A percentile compares a stretch with the other conserved stretches of the same genome.
phyloP scores from a whole-genome alignment of 1,139 yeast species.

The Candida buenavistaensis region DNA sequence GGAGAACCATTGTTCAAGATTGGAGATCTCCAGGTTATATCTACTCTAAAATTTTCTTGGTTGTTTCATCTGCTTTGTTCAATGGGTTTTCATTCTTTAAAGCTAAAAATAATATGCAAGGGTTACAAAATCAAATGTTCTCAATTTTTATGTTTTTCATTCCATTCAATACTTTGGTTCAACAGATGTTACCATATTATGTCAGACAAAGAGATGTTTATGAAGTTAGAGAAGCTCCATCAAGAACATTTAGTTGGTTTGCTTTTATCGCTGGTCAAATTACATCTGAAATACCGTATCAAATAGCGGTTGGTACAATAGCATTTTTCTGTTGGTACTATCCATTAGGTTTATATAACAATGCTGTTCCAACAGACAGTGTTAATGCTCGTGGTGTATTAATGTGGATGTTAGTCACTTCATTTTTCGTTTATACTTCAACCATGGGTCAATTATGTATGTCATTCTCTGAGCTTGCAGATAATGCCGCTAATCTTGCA shows the following conservation, averaged over 20 bases:
- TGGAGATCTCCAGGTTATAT: slow-evolving; percentile 48
- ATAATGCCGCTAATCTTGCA: slow-evolving; percentile 40
- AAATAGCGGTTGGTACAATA: slow-evolving; percentile 60
- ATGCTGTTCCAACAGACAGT: slow-evolving; percentile 42
- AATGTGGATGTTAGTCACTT: slow-evolving; percentile 44
- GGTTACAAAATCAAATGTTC: slow-evolving; percentile 51
- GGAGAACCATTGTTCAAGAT: slow-evolving; percentile 33
- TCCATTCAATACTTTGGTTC: slow-evolving; percentile 52
- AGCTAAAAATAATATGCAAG: slow-evolving; percentile 33
- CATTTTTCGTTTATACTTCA: slow-evolving; percentile 33
- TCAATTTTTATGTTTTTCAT: slow-evolving; percentile 54
- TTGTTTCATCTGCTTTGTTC: slow-evolving; percentile 41
- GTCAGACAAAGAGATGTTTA: slow-evolving; percentile 35
- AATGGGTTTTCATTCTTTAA: slow-evolving; percentile 48
- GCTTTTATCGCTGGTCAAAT: slow-evolving; percentile 60
- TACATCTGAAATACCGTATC: slow-evolving; percentile 77
- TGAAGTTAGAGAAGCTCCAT: slow-evolving; percentile 37
- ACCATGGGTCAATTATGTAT: slow-evolving; percentile 41
- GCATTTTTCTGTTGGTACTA: slow-evolving; percentile 78
- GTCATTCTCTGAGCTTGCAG: slow-evolving; percentile 38
- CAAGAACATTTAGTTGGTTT: slow-evolving; percentile 31
- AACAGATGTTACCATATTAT: slow-evolving; percentile 45
- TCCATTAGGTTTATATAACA: slow-evolving; percentile 69
- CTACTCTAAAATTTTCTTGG: slow-evolving; percentile 40
- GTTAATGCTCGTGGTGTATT: slow-evolving; percentile 41